Evolutionary conservation across 2,329 filamentous ascomycete genomes (phyloP).

Genomic region (Aspergillus proliferans): DNA sequence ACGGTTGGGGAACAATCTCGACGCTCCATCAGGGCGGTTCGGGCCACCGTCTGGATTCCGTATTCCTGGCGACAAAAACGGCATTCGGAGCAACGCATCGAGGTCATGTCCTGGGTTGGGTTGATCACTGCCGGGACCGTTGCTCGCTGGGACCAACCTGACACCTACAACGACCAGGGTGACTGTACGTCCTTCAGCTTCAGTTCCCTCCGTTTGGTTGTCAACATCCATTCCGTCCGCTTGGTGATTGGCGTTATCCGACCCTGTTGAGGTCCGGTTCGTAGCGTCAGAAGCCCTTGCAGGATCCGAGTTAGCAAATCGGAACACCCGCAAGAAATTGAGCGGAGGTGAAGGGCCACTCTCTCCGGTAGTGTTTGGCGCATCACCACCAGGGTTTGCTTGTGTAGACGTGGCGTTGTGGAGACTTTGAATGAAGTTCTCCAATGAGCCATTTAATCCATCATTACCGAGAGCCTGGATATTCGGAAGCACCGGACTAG

Average conservation of each 20-base stretch:
- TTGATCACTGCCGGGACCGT: slow-evolving; percentile 40
- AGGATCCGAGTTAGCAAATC: slow-evolving; percentile 53
- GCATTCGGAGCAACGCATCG: slow-evolving; percentile 42
- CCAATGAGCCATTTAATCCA: slow-evolving; percentile 56
- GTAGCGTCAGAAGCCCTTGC: slow-evolving; percentile 17
- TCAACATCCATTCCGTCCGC: slow-evolving; percentile 36
- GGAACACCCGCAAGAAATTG: slow-evolving; percentile 64
- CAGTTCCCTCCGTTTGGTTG: slow-evolving; percentile 34
- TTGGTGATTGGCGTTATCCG: slow-evolving; percentile 18
- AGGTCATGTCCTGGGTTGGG: slow-evolving; percentile 36
- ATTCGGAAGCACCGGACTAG: slow-evolving; percentile 50
- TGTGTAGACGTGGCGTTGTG: slow-evolving; percentile 57
- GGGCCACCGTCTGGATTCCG: slow-evolving; percentile 41
- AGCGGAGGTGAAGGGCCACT: slow-evolving; percentile 49
- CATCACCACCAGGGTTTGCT: slow-evolving; percentile 39
- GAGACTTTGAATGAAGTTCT: slow-evolving; percentile 57
- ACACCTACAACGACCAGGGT: slow-evolving; percentile 66
- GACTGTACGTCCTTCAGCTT: slow-evolving; percentile 53
- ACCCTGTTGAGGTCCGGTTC: slow-evolving; percentile 18
- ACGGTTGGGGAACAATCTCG: slow-evolving; percentile 49
- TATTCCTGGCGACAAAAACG: slow-evolving; percentile 39
- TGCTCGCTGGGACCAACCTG: slow-evolving; percentile 55
- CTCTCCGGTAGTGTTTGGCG: slow-evolving; percentile 25
- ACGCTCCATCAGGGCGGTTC: slow-evolving; percentile 49
- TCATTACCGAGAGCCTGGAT: slow-evolving; percentile 50